Evolutionary conservation across 306 rosid species (phyloP), one percentile per base, ranked within the genome.

Genomic region (Abrus pulchellus): DNA sequence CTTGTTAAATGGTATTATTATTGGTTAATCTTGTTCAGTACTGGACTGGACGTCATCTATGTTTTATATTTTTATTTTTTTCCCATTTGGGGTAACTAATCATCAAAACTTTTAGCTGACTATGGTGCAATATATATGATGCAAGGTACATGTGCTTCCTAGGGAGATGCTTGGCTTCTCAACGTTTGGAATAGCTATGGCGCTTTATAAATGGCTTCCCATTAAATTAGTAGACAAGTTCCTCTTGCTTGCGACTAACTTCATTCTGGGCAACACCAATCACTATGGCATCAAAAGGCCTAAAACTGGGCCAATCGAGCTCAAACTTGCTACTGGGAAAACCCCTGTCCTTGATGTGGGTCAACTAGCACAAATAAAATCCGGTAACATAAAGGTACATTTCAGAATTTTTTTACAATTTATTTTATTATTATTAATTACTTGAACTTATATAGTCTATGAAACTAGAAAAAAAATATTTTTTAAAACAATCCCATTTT

Each of bases 291-390:
- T 96, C 77, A 89, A 84, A 33, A 86, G 99, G 61, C 99, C 99
- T 0, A 96, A 96, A 84, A 87, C 94, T 0, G 99, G 99, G 0
- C 99, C 99, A 10, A 72, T 96, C 3, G 97, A 96, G 82, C 98
- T 89, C 0, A 96, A 96, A 77, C 87, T 91, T 12, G 91, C 84
- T 14, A 92, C 99, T 0, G 99, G 99, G 0, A 96, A 89, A 77
- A 93, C 94, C 77, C 99, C 99, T 0, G 97, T 96, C 2, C 94
- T 96, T 34, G 99, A 96, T 61, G 94, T 93, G 0, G 99, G 99
- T 33, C 92, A 93, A 34, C 71, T 96, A 0, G 82, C 90, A 9
- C 90, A 86, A 57, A 96, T 96, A 0, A 92, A 76, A 87, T 85
- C 90, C 29, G 94, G 97, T 0, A 93, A 92, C 85, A 92, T 96